Evolutionary conservation across 495 filamentous ascomycete species (phyloP).

Genomic region (Immersiella caudata): DNA sequence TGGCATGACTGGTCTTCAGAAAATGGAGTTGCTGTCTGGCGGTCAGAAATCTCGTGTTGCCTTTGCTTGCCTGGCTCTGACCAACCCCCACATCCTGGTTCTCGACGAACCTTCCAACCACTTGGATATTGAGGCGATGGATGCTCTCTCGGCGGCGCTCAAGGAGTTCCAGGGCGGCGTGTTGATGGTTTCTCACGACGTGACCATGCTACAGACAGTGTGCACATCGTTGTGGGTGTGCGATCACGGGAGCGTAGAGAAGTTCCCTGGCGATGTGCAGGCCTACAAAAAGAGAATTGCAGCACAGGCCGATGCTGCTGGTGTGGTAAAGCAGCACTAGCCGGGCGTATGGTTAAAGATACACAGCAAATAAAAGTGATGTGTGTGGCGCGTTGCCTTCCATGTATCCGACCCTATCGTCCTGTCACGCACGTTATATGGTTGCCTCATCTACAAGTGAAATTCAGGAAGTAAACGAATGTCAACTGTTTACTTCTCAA

Average conservation of each 20-base stretch:
- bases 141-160: constrained; percentile 83
- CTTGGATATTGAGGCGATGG: constrained; percentile 99
- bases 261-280: constrained; percentile 92
- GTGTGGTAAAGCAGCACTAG: constrained; percentile 70
- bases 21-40: constrained; percentile 92
- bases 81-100: constrained; percentile 94
- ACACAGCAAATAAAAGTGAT: background rate
- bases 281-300: constrained; percentile 97
- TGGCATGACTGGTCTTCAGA: constrained; percentile 93
- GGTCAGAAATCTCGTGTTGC: constrained; percentile 98
- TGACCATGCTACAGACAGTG: constrained; percentile 94
- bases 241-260: constrained; percentile 91
- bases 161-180: constrained; percentile 89
- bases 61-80: constrained; percentile 89
- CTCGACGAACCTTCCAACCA: constrained; percentile 99
- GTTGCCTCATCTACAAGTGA: background rate
- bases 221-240: constrained; percentile 96
- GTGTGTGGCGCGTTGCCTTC: background rate
- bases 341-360: background rate
- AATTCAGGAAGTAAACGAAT: background rate
- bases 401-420: background rate
- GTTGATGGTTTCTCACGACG: constrained; percentile 98
- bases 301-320: constrained; percentile 83
- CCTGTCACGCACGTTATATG: background rate
- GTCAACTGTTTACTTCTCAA: background rate